Evolutionary conservation across 2,329 filamentous ascomycete species (phyloP).

Genomic region (Orbilia quercus): DNA sequence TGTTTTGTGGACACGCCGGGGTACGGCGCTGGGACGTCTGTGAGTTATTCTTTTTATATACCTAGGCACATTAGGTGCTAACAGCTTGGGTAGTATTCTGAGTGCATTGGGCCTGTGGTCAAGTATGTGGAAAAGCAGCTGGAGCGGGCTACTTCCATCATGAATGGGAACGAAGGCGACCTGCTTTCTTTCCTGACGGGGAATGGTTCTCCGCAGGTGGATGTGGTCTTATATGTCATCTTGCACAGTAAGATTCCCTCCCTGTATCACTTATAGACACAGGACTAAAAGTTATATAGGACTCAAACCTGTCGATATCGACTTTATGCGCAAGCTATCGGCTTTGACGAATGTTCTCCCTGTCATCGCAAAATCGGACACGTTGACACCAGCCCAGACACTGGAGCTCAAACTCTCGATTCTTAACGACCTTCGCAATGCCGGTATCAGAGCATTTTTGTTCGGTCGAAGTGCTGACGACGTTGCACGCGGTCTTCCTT

Average conservation of each 20-base stretch:
- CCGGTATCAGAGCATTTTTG: constrained; percentile 73
- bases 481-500: constrained; percentile 58
- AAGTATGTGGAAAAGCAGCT: constrained; percentile 80
- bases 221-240: constrained; percentile 85
- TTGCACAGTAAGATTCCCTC: constrained; percentile 71
- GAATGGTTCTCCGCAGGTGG: constrained; percentile 83
- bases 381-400: constrained; percentile 71
- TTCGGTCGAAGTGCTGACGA: constrained; percentile 67
- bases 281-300: constrained; percentile 63
- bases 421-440: constrained; percentile 68
- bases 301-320: constrained; percentile 73
- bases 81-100: constrained; percentile 65
- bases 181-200: constrained; percentile 81
- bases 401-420: constrained; percentile 72
- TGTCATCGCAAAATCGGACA: constrained; percentile 80
- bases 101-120: constrained; percentile 71
- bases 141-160: constrained; percentile 71
- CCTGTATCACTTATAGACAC: neutral
- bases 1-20: constrained; percentile 91
- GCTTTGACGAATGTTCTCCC: constrained; percentile 85
- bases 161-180: constrained; percentile 76
- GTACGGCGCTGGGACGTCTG: constrained; percentile 68
- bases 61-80: constrained; percentile 8
- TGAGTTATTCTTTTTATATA: constrained; percentile 62
- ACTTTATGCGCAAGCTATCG: constrained; percentile 76